Evolutionary conservation across 208 protist species (phyloP), one percentile per base, ranked within the genome.

Genomic region (Crithidia brevicula): DNA sequence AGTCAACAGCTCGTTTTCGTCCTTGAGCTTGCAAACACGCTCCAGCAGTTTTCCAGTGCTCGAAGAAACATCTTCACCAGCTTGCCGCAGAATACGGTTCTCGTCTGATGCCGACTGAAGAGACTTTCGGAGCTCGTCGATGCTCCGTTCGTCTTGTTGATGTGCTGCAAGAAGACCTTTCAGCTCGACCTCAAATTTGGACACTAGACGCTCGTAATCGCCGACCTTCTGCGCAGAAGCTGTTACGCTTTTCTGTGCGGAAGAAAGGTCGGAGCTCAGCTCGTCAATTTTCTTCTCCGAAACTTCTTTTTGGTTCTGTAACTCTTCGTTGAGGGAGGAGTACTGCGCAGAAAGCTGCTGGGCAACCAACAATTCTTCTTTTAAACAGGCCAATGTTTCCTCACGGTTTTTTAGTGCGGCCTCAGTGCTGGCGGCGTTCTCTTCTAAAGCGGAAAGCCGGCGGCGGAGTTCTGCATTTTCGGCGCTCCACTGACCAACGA

Each of bases 401-500:
- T 75, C 69, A 4, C 69, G 61, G 23, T 68, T 75, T 43, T 45
- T 42, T 2, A 69, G 45, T 9, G 52, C 43, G 0, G 52, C 50
- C n/a, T 64, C 25, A 23, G 58, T 43, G 16, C 34, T 57, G 15
- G 45, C n/a, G 38, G 3, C 36, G 38, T 50, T 27, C 15, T 69
- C 56, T 16, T 75, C 61, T 2, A 54, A 10, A 18, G 23, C 28
- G 0, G 28, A 22, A 4, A 91, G 56, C 45, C 76, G 73, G 33
- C 50, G 66, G 6, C 81, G 77, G 18, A 88, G 54, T 25, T 90
- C 85, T 13, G 46, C 59, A 8, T 80, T 72, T 50, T 85, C 86
- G 15, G 75, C 72, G 46, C 85, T 76, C 89, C 86, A 95, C 70
- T 95, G 86, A 5, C 75, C 65, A 33, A 94, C 85, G 34, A 94